Percentiles rank a stretch among this genome's conserved stretches.
Evolutionary conservation across 306 rosid genomes (phyloP).

Genomic region (Quercus aquifolioides): DNA sequence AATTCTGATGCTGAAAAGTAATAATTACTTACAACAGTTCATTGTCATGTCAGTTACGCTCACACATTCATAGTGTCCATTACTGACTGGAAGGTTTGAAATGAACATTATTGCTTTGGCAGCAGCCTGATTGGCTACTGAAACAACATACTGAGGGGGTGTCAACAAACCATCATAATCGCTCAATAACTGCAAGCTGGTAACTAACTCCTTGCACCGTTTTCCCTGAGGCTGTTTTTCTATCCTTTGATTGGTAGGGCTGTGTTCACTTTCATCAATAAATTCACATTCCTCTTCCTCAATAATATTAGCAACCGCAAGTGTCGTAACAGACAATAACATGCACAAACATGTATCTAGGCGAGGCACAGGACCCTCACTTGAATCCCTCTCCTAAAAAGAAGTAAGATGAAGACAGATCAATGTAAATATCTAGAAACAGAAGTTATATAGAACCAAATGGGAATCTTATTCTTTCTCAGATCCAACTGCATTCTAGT

Average conservation of each 20-base stretch:
- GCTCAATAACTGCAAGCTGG: conserved; percentile 77
- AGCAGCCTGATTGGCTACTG: conserved; percentile 86
- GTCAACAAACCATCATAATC: conserved; percentile 61
- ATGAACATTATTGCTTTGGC: conserved; percentile 70
- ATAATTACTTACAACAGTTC: conserved; percentile 63
- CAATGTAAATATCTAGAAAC: background rate
- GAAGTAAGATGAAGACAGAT: conserved; percentile 5
- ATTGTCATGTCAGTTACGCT: conserved; percentile 53
- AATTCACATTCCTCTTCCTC: conserved; percentile 88
- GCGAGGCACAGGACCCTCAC: conserved; percentile 77
- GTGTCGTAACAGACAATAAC: conserved; percentile 70
- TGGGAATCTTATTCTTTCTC: no score
- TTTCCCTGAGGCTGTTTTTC: conserved; percentile 50
- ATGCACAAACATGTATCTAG: conserved; percentile 80
- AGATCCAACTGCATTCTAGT: no score
- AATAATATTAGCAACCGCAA: conserved; percentile 54
- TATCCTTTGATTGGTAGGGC: conserved; percentile 47
- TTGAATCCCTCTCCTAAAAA: conserved; percentile 75
- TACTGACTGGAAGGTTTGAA: conserved; percentile 57
- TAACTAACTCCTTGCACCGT: conserved; percentile 61
- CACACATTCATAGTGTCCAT: conserved; percentile 45
- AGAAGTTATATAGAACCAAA: background rate
- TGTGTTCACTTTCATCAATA: conserved; percentile 55
- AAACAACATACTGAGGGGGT: conserved; percentile 60
- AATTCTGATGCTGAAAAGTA: conserved; percentile 22